Conservation (phyloP, 352 stramenopile species). For the Hyphochytrium catenoides region DNA sequence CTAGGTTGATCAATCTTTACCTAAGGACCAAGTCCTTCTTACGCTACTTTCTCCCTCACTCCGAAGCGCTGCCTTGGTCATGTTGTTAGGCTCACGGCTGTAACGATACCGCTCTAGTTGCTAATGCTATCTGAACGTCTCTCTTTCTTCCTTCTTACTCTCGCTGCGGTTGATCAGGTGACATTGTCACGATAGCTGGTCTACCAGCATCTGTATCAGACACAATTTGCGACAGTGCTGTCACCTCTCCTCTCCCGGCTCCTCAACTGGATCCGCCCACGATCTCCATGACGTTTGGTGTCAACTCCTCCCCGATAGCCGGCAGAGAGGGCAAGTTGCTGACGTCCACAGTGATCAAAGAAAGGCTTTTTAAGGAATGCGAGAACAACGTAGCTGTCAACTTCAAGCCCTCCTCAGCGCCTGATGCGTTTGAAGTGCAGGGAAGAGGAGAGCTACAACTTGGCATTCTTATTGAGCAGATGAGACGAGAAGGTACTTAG, state of each 20-base stretch:
- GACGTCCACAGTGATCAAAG: conserved; percentile 80
- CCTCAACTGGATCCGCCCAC: conserved; percentile 84
- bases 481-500: conserved; percentile 94
- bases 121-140: too few species aligned
- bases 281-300: conserved; percentile 92
- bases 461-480: conserved; percentile 94
- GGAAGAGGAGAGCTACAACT: conserved; percentile 90
- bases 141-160: too few species aligned
- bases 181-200: conserved; percentile 92
- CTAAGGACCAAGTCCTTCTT: too few species aligned
- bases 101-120: too few species aligned
- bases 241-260: conserved; percentile 64
- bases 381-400: conserved; percentile 95
- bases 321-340: conserved; percentile 91
- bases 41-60: not conserved
- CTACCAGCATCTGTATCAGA: conserved; percentile 69
- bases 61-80: too few species aligned
- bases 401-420: conserved; percentile 53
- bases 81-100: too few species aligned
- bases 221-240: conserved; percentile 46
- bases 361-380: conserved; percentile 75
- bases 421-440: conserved; percentile 81
- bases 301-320: conserved; percentile 87
- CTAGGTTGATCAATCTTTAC: too few species aligned
- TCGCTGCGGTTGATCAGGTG: conserved; percentile 25